Percentiles rank a stretch among this genome's conserved stretches.
Evolutionary conservation across 2,329 filamentous ascomycete genomes (phyloP).

Genomic region (Gnomoniopsis smithogilvyi): DNA sequence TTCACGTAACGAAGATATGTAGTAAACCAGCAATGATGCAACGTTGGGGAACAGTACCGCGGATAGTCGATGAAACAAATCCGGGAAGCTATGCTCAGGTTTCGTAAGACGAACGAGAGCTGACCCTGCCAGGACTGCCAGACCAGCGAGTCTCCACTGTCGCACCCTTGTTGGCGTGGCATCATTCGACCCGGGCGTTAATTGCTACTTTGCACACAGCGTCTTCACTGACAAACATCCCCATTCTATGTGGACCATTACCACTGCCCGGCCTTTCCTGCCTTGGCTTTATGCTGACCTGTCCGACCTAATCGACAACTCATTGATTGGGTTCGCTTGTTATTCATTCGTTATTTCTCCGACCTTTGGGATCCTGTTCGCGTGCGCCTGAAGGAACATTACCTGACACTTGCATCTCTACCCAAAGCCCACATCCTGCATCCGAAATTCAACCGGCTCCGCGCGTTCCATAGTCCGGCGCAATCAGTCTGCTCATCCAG

Average conservation of each 20-base stretch:
- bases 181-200: background rate
- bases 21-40: constrained; percentile 4
- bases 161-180: no score
- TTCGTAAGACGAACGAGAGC: background rate
- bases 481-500: background rate
- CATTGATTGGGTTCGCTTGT: background rate
- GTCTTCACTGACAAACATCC: background rate
- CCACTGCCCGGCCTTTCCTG: constrained; percentile 2
- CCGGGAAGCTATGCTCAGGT: background rate
- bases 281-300: background rate
- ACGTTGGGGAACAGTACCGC: background rate
- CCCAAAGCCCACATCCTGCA: constrained; percentile 5
- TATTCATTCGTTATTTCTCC: background rate
- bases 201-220: background rate
- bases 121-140: background rate
- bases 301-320: background rate
- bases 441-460: background rate
- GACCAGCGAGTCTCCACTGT: background rate
- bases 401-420: constrained; percentile 1
- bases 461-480: constrained; percentile 3
- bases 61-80: background rate
- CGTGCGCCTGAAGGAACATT: background rate
- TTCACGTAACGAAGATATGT: constrained; percentile 7
- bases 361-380: background rate
- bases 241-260: constrained; percentile 1